phyloP scores from a whole-genome alignment of 129 eudicot species.

The Lactuca saligna region DNA sequence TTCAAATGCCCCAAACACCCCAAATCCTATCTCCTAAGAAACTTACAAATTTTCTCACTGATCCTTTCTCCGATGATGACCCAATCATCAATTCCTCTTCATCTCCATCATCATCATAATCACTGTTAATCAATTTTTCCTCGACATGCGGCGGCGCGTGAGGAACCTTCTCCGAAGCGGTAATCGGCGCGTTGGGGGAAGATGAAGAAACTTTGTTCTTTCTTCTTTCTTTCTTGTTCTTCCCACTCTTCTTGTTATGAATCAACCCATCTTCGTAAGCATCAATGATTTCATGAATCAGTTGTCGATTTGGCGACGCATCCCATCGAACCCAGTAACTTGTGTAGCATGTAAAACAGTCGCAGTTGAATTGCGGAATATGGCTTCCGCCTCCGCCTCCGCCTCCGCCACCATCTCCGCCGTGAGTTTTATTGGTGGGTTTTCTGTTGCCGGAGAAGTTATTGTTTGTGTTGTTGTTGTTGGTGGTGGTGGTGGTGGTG shows the following conservation, averaged over 20 bases:
- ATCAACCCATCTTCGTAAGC: conserved; percentile 56
- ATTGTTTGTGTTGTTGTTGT: not conserved
- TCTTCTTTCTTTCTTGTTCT: conserved; percentile 45
- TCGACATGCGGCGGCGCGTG: conserved; percentile 28
- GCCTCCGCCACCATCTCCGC: conserved; percentile 9
- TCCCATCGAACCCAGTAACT: conserved; percentile 83
- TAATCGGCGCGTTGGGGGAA: conserved; percentile 20
- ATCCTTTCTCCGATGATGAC: conserved; percentile 31
- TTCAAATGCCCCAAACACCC: conserved; percentile 53
- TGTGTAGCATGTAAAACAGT: conserved; percentile 71
- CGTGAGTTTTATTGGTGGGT: conserved; percentile 2
- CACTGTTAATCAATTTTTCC: conserved; percentile 2
- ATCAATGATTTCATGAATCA: conserved; percentile 68
- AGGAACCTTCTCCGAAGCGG: not conserved
- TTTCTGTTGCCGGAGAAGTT: conserved; percentile 23
- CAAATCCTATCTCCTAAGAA: conserved; percentile 58
- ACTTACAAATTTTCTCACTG: conserved; percentile 43
- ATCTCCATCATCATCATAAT: not conserved
- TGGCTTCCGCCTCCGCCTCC: conserved; percentile 34
- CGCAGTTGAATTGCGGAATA: conserved; percentile 49
- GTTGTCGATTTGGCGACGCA: conserved; percentile 62
- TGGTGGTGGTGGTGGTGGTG: conserved; percentile 10
- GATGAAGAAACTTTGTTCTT: conserved; percentile 20
- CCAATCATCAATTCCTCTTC: conserved; percentile 10
- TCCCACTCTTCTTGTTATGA: conserved; percentile 35